Conservation (phyloP, 2,329 filamentous ascomycete species). For the Lachnellula subtilissima region DNA sequence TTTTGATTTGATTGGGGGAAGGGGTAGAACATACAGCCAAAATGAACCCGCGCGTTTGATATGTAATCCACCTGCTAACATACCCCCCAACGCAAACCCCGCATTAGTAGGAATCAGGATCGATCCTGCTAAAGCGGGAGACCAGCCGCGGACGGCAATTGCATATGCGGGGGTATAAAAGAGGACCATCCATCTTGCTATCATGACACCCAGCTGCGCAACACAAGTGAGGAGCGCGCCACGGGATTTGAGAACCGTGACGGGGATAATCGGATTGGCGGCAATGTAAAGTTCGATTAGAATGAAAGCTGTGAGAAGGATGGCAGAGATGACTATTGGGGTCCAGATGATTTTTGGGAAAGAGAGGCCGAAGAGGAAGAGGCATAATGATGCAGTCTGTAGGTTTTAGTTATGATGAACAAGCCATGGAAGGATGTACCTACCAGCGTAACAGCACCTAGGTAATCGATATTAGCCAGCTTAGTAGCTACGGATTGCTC, state of each 20-base stretch:
- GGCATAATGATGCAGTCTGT: conserved; percentile 58
- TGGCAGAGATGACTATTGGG: conserved; percentile 56
- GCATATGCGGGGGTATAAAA: conserved; percentile 80
- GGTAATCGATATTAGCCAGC: conserved; percentile 67
- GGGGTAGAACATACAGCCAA: conserved; percentile 47
- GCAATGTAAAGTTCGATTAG: conserved; percentile 60
- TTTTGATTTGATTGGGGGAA: background rate
- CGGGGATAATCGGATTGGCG: conserved; percentile 68
- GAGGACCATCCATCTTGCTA: conserved; percentile 72
- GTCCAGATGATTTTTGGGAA: conserved; percentile 55
- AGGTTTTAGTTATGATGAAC: conserved; percentile 15
- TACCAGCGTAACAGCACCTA: conserved; percentile 64
- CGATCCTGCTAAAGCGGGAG: conserved; percentile 65
- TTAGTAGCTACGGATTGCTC: conserved; percentile 44
- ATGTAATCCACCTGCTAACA: conserved; percentile 70
- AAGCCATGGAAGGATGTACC: conserved; percentile 17
- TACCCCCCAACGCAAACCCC: conserved; percentile 70
- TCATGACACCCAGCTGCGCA: conserved; percentile 73
- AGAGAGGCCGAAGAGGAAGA: conserved; percentile 67
- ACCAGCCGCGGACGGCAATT: conserved; percentile 67
- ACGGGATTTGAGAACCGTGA: conserved; percentile 63
- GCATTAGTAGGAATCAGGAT: conserved; percentile 77
- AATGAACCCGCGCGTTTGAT: conserved; percentile 70
- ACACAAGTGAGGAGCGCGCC: conserved; percentile 70
- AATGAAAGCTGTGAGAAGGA: conserved; percentile 49